These are phyloP conservation scores for Hanseniaspora vineae DNA, from an alignment of 805 yeast genomes.

Conservation along the genomic window DNA sequence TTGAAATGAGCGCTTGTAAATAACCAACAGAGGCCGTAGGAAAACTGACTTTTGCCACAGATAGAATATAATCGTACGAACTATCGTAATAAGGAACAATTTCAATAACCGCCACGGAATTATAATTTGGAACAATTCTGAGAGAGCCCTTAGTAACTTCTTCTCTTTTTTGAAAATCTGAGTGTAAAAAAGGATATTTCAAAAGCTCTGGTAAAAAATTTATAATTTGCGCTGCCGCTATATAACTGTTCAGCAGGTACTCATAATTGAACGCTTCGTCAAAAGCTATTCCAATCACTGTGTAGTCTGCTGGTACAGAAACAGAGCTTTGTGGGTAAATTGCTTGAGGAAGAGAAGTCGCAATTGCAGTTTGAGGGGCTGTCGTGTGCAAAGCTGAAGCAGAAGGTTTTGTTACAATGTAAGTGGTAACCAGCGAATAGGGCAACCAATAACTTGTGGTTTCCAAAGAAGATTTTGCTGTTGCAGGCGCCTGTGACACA, in stretches of 20 bases:
- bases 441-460: not conserved
- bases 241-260: conserved; percentile 44
- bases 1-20: conserved; percentile 38
- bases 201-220: not conserved
- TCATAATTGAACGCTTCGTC: conserved; percentile 68
- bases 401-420: not conserved
- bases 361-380: not conserved
- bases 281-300: conserved; percentile 32
- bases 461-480: not conserved
- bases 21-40: conserved; percentile 38
- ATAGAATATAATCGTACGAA: conserved; percentile 50
- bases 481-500: too few species aligned
- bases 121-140: conserved; percentile 2
- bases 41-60: conserved; percentile 81
- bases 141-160: not conserved
- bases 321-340: conserved; percentile 27
- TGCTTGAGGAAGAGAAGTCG: conserved; percentile 23
- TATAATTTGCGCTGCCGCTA: not conserved
- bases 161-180: not conserved
- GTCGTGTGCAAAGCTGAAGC: not conserved
- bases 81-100: conserved; percentile 61
- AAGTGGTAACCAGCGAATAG: not conserved
- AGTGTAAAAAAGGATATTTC: not conserved
- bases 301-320: conserved; percentile 17
- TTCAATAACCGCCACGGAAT: conserved; percentile 45